phyloP scores from a whole-genome alignment of 1,284 basidiomycete genomes.

The Ceraceosorus guamensis region DNA sequence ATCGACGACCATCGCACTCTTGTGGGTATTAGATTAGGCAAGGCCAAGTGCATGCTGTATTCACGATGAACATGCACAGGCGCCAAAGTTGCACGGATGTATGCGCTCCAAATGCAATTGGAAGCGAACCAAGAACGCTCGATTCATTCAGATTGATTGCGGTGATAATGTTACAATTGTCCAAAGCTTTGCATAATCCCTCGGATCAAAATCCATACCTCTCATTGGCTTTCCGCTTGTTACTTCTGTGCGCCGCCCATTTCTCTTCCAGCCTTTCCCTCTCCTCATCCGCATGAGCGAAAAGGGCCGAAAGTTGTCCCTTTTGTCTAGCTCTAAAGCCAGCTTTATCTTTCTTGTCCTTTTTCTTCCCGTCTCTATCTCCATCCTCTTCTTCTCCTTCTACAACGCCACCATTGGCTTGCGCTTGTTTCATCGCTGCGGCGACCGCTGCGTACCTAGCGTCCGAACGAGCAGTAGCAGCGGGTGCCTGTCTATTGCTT shows the following conservation, averaged over 20 bases:
- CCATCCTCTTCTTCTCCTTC: conserved; percentile 8
- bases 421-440: conserved; percentile 13
- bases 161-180: no score
- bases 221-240: conserved; percentile 12
- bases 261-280: conserved; percentile 30
- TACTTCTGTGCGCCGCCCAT: conserved; percentile 27
- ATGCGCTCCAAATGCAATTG: no score
- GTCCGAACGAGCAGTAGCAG: conserved; percentile 13
- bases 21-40: no score
- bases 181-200: no score
- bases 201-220: conserved; percentile 29
- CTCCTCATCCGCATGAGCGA: conserved; percentile 36
- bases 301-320: conserved; percentile 38
- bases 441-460: conserved; percentile 26
- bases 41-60: no score
- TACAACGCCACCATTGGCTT: background rate
- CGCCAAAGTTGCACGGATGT: no score
- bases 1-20: no score
- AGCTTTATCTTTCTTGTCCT: conserved; percentile 20
- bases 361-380: conserved; percentile 22
- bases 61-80: no score
- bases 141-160: no score
- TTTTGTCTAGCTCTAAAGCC: conserved; percentile 25
- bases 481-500: background rate
- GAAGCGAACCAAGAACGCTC: no score